Evolutionary conservation across 352 stramenopile genomes (phyloP).

Genomic region (Phytophthora colocasiae): DNA sequence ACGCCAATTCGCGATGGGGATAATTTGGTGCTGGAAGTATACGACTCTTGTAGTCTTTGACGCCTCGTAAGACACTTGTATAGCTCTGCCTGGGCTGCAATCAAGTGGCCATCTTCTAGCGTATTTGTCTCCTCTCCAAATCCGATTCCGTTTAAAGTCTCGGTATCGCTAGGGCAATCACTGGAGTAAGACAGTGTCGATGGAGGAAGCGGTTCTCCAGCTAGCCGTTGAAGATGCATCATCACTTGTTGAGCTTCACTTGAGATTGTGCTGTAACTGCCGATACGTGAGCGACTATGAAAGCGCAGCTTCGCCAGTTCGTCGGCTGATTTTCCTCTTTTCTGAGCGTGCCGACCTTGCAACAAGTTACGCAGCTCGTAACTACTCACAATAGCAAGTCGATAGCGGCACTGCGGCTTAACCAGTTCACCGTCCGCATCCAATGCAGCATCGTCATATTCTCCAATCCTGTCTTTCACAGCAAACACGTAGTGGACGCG

Average conservation of each 20-base stretch:
- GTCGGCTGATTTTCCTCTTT: constrained; percentile 19
- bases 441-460: constrained; percentile 32
- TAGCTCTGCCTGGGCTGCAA: constrained; percentile 58
- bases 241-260: constrained; percentile 57
- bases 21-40: constrained; percentile 44
- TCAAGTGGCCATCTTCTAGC: constrained; percentile 24
- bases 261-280: constrained; percentile 77
- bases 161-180: constrained; percentile 31
- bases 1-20: constrained; percentile 68
- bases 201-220: constrained; percentile 20
- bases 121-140: constrained; percentile 20
- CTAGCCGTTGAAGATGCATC: constrained; percentile 42
- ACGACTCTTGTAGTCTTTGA: constrained; percentile 53
- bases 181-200: constrained; percentile 25
- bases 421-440: constrained; percentile 18
- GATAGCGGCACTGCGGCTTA: constrained; percentile 11
- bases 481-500: constrained; percentile 75
- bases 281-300: constrained; percentile 73
- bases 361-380: constrained; percentile 65
- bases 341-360: constrained; percentile 28
- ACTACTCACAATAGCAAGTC: constrained; percentile 71
- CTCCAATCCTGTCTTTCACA: constrained; percentile 40
- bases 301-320: constrained; percentile 56
- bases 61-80: constrained; percentile 70
- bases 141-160: constrained; percentile 19